A percentile compares a stretch with the other conserved stretches of the same genome.
phyloP scores from a whole-genome alignment of 257 asterid species.

The Solanum chiquidenum region DNA sequence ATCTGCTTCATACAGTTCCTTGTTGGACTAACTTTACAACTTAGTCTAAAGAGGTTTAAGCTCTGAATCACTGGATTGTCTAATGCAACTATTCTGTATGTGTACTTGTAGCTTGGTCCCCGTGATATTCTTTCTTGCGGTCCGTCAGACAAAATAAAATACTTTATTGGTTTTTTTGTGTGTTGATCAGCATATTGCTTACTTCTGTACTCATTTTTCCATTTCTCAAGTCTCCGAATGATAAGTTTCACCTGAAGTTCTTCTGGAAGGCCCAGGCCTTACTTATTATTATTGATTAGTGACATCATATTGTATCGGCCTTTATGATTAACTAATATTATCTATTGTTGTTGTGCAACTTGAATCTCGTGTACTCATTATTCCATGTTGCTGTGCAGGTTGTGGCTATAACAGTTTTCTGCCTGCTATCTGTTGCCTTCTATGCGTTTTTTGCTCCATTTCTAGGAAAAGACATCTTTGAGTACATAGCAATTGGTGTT shows the following conservation, averaged over 20 bases:
- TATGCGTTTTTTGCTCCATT: slow-evolving; percentile 97
- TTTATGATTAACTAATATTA: neutral
- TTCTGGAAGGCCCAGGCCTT: neutral
- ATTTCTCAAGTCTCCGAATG: neutral
- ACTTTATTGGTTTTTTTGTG: neutral
- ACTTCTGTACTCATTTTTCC: neutral
- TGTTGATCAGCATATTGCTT: neutral
- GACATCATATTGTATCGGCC: neutral
- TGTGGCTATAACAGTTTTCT: slow-evolving; percentile 92
- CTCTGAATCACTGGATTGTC: neutral
- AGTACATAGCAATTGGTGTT: slow-evolving; percentile 71
- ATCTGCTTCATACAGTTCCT: neutral
- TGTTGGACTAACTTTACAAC: neutral
- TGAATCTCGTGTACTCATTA: neutral
- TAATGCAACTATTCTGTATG: neutral
- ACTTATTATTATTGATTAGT: neutral
- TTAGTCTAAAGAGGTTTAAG: neutral
- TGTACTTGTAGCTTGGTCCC: neutral
- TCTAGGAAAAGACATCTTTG: slow-evolving; percentile 79
- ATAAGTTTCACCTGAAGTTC: neutral
- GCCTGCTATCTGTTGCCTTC: slow-evolving; percentile 84
- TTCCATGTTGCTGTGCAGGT: slow-evolving; percentile 43
- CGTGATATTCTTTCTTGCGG: neutral
- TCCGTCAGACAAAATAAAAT: neutral
- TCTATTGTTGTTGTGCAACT: neutral